A percentile compares a stretch with the other conserved stretches of the same genome.
Evolutionary conservation across 1,284 basidiomycete genomes (phyloP).

Genomic region (Ceratobasidium sp.): DNA sequence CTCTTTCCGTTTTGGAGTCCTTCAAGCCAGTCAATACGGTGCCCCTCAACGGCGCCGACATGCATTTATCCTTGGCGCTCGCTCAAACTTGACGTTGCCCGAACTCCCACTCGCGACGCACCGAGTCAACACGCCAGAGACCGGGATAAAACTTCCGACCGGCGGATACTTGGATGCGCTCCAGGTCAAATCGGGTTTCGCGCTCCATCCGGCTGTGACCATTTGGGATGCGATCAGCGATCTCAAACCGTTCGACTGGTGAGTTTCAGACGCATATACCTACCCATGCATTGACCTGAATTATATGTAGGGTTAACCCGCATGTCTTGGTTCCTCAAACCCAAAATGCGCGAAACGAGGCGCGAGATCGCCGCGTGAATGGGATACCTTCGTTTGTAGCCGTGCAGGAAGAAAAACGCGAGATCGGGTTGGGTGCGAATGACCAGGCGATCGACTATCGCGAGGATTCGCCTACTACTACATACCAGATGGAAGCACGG

Average conservation of each 20-base stretch:
- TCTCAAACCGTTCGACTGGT: constrained; percentile 41
- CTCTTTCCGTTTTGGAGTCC: constrained; percentile 71
- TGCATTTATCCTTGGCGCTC: constrained; percentile 77
- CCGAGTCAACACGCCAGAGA: constrained; percentile 63
- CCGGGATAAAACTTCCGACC: constrained; percentile 27
- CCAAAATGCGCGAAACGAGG: constrained; percentile 10
- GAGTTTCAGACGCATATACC: neutral
- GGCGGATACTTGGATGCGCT: constrained; percentile 26
- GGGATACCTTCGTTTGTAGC: constrained; percentile 17
- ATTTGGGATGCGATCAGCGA: constrained; percentile 41
- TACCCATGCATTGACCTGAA: neutral
- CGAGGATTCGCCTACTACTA: constrained; percentile 4
- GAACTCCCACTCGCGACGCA: constrained; percentile 78
- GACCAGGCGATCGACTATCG: constrained; percentile 20
- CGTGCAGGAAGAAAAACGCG: constrained; percentile 18
- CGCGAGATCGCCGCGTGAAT: constrained; percentile 7
- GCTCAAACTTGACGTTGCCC: constrained; percentile 67
- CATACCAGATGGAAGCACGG: constrained; percentile 23
- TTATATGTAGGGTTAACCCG: constrained; percentile 22
- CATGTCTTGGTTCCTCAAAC: neutral
- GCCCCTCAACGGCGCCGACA: constrained; percentile 76
- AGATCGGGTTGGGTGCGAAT: constrained; percentile 14
- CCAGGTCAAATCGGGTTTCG: neutral
- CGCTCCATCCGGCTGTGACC: constrained; percentile 13
- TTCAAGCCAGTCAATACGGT: constrained; percentile 80